Percentiles rank a stretch among this genome's conserved stretches.
Evolutionary conservation across 352 stramenopile genomes (phyloP).

Genomic region (Hyaloperonospora brassicae): DNA sequence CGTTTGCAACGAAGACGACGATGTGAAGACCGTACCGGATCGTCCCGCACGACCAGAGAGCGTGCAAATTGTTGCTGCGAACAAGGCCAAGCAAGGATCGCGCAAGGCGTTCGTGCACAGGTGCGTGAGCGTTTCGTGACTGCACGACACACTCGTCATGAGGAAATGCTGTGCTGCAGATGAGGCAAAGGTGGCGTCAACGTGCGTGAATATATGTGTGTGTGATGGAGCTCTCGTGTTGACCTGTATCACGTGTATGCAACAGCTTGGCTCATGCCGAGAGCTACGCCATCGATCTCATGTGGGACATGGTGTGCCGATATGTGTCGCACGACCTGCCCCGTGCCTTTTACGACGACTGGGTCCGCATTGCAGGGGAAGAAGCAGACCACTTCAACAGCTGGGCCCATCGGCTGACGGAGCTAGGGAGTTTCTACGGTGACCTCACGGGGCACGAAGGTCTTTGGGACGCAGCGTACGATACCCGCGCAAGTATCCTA

Average conservation of each 20-base stretch:
- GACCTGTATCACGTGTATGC: not conserved
- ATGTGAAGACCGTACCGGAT: conserved; percentile 34
- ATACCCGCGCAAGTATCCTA: conserved; percentile 32
- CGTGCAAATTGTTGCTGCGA: conserved; percentile 32
- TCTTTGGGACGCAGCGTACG: conserved; percentile 44
- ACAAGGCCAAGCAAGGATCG: conserved; percentile 44
- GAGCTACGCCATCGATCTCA: conserved; percentile 57
- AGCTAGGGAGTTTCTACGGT: conserved; percentile 46
- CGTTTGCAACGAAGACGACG: conserved; percentile 28
- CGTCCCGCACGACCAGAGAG: conserved; percentile 37
- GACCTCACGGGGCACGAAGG: conserved; percentile 38
- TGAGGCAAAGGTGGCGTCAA: too few relatives aligned
- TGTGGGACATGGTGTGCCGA: conserved; percentile 55
- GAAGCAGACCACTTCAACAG: conserved; percentile 45
- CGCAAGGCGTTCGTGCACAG: conserved; percentile 46
- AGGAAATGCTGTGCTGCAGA: too few relatives aligned
- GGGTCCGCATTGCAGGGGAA: conserved; percentile 42
- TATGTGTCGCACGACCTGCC: conserved; percentile 41
- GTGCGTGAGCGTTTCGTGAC: too few relatives aligned
- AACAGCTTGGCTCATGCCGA: conserved; percentile 40
- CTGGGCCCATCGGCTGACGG: conserved; percentile 37
- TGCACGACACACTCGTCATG: too few relatives aligned
- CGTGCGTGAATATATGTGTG: too few relatives aligned
- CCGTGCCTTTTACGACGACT: conserved; percentile 52
- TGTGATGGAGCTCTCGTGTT: not conserved